These are phyloP conservation scores for Penicillium brasilianum DNA, from an alignment of 2,329 filamentous ascomycete genomes.

Conservation along the genomic window DNA sequence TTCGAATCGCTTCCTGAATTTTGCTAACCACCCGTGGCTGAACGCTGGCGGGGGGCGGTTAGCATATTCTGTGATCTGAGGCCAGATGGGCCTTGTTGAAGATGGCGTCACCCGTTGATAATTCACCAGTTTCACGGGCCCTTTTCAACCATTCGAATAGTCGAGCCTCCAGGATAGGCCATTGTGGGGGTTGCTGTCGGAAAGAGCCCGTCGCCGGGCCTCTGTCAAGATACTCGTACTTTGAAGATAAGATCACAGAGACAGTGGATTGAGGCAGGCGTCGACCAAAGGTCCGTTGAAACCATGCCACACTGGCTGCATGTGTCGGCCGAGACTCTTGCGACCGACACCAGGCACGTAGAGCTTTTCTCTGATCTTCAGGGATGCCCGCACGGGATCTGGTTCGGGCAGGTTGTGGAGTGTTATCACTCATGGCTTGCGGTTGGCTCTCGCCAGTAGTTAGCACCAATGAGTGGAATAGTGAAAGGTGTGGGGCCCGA, in stretches of 20 bases:
- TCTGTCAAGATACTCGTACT: conserved; percentile 7
- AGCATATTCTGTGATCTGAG: conserved; percentile 22
- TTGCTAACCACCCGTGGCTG: conserved; percentile 26
- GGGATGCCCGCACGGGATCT: neutral
- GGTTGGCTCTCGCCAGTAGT: no score
- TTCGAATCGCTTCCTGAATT: conserved; percentile 13
- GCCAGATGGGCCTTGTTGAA: conserved; percentile 26
- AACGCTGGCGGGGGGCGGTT: conserved; percentile 21
- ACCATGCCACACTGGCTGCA: conserved; percentile 10
- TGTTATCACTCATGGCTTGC: neutral
- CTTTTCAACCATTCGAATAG: conserved; percentile 12
- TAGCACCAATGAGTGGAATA: no score
- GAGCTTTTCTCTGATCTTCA: conserved; percentile 12
- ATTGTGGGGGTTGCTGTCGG: conserved; percentile 12
- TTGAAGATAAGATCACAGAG: conserved; percentile 8
- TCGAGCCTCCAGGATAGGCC: conserved; percentile 9
- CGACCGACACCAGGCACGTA: conserved; percentile 8
- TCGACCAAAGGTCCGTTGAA: conserved; percentile 9
- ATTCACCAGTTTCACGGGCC: neutral
- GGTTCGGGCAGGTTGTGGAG: neutral
- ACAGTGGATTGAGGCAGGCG: conserved; percentile 10
- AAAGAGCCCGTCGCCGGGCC: conserved; percentile 1
- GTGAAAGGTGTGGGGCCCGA: neutral
- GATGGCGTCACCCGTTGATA: conserved; percentile 12
- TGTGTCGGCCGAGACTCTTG: conserved; percentile 11